These are phyloP conservation scores for Phoenix dactylifera DNA, from an alignment of 176 grass and related monocot genomes.

Conservation along the genomic window DNA sequence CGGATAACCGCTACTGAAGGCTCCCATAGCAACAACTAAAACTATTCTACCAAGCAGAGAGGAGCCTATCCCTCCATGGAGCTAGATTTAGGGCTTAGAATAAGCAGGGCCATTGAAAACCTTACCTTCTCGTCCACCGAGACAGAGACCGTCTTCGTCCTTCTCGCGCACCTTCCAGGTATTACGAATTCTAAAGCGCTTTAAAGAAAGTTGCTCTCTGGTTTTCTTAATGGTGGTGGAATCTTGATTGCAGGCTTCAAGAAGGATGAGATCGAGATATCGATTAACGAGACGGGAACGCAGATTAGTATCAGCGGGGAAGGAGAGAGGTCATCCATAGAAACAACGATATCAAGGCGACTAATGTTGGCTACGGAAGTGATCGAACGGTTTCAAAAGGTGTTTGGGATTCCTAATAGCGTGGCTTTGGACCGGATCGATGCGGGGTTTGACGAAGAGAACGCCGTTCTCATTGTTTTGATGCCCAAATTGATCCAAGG, in stretches of 20 bases:
- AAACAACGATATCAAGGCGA: conserved; percentile 25
- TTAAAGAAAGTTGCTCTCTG: neutral
- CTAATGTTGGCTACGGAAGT: conserved; percentile 26
- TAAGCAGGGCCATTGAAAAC: conserved; percentile 15
- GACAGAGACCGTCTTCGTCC: conserved; percentile 51
- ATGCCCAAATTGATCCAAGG: conserved; percentile 42
- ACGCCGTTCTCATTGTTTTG: conserved; percentile 56
- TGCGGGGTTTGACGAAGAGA: conserved; percentile 64
- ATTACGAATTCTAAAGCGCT: neutral
- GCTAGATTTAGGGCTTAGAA: conserved; percentile 48
- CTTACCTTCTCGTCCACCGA: conserved; percentile 52
- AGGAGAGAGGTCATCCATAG: conserved; percentile 30
- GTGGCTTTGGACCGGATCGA: conserved; percentile 30
- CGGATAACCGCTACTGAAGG: neutral
- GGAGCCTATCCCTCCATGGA: conserved; percentile 23
- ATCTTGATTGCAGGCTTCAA: conserved; percentile 31
- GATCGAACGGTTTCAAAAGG: conserved; percentile 38
- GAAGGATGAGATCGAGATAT: conserved; percentile 58
- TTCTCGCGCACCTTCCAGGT: conserved; percentile 76
- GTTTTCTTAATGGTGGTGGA: no score
- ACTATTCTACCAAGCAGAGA: no score
- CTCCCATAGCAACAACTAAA: no score
- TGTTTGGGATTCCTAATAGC: conserved; percentile 42
- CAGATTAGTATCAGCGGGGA: conserved; percentile 43
- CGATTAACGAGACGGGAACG: conserved; percentile 30